Evolutionary conservation across 306 rosid species (phyloP).

Genomic region (Cicer cuneatum): DNA sequence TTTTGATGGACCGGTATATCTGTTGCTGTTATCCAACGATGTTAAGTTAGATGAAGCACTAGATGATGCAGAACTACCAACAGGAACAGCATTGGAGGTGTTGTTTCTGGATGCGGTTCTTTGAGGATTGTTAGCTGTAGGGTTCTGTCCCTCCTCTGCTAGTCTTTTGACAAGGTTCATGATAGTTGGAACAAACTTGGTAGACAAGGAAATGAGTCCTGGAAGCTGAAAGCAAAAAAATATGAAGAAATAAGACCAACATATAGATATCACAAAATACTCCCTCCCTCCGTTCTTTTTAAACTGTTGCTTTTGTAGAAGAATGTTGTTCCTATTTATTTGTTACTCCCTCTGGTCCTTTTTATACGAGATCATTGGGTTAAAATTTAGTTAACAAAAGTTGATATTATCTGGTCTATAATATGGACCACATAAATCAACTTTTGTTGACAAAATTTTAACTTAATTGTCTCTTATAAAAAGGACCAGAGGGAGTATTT

Average conservation of each 20-base stretch:
- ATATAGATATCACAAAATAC: background rate
- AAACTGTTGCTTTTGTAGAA: too few relatives aligned
- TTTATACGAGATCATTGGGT: too few relatives aligned
- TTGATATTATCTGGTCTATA: too few relatives aligned
- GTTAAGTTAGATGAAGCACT: slow-evolving; percentile 71
- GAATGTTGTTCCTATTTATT: too few relatives aligned
- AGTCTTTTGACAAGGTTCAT: slow-evolving; percentile 74
- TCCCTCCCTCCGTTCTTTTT: too few relatives aligned
- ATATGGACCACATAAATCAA: too few relatives aligned
- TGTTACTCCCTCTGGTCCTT: too few relatives aligned
- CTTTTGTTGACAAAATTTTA: too few relatives aligned
- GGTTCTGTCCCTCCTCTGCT: slow-evolving; percentile 78
- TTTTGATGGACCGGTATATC: slow-evolving; percentile 55
- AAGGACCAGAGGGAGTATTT: too few relatives aligned
- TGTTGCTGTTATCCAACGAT: slow-evolving; percentile 50
- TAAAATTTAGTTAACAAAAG: too few relatives aligned
- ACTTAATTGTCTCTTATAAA: too few relatives aligned
- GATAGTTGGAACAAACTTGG: slow-evolving; percentile 81
- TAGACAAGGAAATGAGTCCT: slow-evolving; percentile 78
- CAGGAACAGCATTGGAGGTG: slow-evolving; percentile 48
- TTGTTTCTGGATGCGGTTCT: slow-evolving; percentile 53
- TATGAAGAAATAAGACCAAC: slow-evolving; percentile 17
- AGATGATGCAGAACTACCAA: slow-evolving; percentile 53
- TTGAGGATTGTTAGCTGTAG: slow-evolving; percentile 58
- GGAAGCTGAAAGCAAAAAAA: slow-evolving; percentile 71